Conservation (phyloP, 345 rosid species). For the Eucalyptus cloeziana region DNA sequence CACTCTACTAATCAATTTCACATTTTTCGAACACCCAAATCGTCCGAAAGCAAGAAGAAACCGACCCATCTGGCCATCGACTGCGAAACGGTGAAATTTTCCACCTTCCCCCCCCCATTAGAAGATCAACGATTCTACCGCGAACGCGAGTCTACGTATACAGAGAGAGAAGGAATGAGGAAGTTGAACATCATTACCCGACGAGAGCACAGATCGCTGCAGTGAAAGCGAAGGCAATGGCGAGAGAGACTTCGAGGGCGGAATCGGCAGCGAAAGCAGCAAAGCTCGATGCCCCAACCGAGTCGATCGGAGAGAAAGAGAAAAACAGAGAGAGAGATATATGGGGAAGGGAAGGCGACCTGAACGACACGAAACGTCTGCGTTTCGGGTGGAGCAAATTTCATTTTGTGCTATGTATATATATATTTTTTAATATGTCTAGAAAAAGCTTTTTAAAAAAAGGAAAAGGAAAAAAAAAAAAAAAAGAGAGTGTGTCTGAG, state of each 20-base stretch:
- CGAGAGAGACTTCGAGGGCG: neutral
- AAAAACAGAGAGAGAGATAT: neutral
- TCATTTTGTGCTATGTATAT: neutral
- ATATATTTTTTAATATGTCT: neutral
- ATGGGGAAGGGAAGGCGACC: neutral
- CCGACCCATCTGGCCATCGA: neutral
- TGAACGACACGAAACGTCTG: neutral
- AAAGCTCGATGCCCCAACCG: neutral
- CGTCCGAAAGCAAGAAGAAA: neutral
- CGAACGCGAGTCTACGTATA: neutral
- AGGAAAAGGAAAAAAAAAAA: accelerated
- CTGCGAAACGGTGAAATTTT: neutral
- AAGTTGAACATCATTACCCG: neutral
- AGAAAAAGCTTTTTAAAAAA: neutral
- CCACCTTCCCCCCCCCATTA: neutral
- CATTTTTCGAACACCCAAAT: neutral
- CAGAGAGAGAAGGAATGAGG: neutral
- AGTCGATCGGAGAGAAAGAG: neutral
- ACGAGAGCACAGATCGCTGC: neutral
- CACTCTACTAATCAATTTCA: neutral
- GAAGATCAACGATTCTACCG: neutral
- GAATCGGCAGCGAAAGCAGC: neutral
- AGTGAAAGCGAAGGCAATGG: neutral
- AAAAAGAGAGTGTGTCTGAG: constrained; percentile 4
- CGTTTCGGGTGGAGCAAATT: neutral